phyloP scores from a whole-genome alignment of 2,329 filamentous ascomycete species.

The Fusarium hostae region DNA sequence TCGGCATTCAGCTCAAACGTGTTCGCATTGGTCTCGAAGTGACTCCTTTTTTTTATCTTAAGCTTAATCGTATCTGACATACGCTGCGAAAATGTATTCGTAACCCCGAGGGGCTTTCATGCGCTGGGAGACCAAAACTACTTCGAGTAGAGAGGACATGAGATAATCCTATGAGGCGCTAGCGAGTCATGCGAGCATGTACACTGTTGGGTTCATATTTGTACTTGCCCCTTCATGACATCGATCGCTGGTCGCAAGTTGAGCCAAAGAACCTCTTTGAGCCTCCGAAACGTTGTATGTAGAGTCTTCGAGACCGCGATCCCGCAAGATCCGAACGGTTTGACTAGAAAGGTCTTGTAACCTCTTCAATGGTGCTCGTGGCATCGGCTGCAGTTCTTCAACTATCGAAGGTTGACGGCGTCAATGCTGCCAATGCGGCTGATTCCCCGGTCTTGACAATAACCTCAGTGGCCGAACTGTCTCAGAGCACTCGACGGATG shows the following conservation, averaged over 20 bases:
- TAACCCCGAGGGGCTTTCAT: accelerated
- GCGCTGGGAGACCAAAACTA: too few species aligned
- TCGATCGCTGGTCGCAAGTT: accelerated
- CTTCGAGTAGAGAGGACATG: neutral
- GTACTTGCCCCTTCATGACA: accelerated
- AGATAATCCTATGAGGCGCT: accelerated
- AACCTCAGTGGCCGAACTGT: neutral
- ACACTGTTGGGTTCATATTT: accelerated
- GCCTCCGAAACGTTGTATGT: too few species aligned
- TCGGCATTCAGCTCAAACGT: neutral
- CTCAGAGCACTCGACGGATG: accelerated
- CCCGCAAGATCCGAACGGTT: too few species aligned
- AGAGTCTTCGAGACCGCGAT: too few species aligned
- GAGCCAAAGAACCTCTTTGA: too few species aligned
- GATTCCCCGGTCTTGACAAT: accelerated
- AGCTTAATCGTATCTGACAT: neutral
- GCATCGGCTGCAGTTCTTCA: accelerated
- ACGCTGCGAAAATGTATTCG: accelerated
- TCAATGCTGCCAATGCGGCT: neutral
- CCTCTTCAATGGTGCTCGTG: neutral
- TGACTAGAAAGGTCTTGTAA: too few species aligned
- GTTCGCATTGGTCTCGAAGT: accelerated
- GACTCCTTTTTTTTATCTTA: accelerated
- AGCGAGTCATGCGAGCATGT: accelerated
- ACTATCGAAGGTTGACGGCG: accelerated